phyloP scores from a whole-genome alignment of 345 rosid genomes.

The Microcos paniculata region DNA sequence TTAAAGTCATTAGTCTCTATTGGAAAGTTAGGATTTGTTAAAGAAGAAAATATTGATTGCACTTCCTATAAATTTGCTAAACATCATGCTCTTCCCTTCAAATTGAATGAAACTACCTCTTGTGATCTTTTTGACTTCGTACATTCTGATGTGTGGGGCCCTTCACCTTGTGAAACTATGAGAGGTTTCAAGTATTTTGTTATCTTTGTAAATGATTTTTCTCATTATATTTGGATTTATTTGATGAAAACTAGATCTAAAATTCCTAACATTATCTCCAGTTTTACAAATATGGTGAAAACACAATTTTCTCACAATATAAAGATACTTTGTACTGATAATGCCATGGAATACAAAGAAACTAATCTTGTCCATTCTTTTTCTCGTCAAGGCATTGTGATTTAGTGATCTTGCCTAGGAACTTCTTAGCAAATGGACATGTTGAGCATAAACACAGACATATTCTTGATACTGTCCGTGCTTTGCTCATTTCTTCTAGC shows the following conservation, averaged over 20 bases:
- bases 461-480: background rate
- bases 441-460: background rate
- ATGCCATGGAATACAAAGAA: background rate
- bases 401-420: background rate
- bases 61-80: background rate
- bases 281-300: background rate
- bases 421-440: conserved; percentile 7
- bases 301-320: background rate
- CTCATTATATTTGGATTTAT: background rate
- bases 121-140: background rate
- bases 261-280: background rate
- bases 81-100: background rate
- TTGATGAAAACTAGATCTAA: background rate
- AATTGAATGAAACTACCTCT: too few species aligned
- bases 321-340: background rate
- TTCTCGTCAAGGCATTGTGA: background rate
- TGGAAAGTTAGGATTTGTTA: too few species aligned
- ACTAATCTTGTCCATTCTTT: background rate
- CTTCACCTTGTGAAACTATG: background rate
- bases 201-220: conserved; percentile 1
- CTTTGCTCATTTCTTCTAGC: background rate
- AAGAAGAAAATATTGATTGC: too few species aligned
- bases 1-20: too few species aligned
- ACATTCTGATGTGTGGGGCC: background rate
- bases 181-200: background rate